Conservation (phyloP, 2,329 filamentous ascomycete genomes). For the Salinomyces thailandicus region DNA sequence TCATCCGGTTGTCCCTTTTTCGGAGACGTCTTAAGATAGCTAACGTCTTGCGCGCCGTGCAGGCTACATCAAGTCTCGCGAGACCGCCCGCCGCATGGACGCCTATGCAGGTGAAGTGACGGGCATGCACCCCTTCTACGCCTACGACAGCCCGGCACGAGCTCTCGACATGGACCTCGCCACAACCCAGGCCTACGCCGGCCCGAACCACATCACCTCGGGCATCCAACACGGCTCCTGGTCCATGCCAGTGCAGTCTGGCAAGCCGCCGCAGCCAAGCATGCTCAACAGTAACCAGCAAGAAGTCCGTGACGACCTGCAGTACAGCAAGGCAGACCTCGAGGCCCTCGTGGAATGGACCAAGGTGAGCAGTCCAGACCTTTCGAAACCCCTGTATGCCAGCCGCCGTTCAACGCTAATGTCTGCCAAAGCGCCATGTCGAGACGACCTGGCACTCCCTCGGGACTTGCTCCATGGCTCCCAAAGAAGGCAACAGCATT, state of each 20-base stretch:
- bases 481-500: constrained; percentile 64
- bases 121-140: constrained; percentile 58
- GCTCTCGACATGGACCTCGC: constrained; percentile 63
- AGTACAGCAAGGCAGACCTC: constrained; percentile 55
- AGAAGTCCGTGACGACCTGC: constrained; percentile 50
- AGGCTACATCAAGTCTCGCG: constrained; percentile 73
- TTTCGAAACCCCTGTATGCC: no score
- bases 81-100: constrained; percentile 68
- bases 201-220: constrained; percentile 59
- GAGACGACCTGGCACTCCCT: constrained; percentile 65
- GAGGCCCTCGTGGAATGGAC: constrained; percentile 55
- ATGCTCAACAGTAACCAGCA: constrained; percentile 56
- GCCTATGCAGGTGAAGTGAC: constrained; percentile 66
- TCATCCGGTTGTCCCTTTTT: no score
- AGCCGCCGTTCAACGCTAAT: no score
- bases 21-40: no score
- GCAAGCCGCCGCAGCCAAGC: constrained; percentile 39
- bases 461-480: constrained; percentile 65
- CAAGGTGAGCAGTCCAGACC: constrained; percentile 51
- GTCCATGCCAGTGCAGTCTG: constrained; percentile 47
- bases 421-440: constrained; percentile 52
- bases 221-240: constrained; percentile 55
- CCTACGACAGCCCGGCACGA: constrained; percentile 57
- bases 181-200: constrained; percentile 66
- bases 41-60: no score